Conservation (phyloP, 805 yeast genomes). For the Saturnispora diversa region DNA sequence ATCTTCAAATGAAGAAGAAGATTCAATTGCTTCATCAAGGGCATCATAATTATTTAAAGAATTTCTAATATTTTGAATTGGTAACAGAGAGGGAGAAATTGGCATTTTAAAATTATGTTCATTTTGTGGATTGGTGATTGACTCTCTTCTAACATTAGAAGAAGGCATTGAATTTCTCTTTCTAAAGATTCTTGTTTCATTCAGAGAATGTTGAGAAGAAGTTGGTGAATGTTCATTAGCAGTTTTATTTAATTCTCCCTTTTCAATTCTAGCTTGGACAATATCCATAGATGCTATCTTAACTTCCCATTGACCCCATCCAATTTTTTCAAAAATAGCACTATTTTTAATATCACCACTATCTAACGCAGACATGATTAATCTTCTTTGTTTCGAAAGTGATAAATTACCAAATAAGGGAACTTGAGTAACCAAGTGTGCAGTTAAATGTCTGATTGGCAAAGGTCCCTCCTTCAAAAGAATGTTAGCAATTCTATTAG, state of each 20-base stretch:
- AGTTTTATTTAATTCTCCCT: conserved; percentile 3
- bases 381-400: conserved; percentile 78
- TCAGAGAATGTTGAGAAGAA: background rate
- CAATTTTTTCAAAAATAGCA: conserved; percentile 81
- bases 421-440: conserved; percentile 65
- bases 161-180: conserved; percentile 1
- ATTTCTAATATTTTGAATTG: conserved; percentile 26
- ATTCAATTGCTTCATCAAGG: conserved; percentile 33
- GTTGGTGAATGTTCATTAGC: background rate
- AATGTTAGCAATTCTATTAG: conserved; percentile 63
- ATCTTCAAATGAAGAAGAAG: conserved; percentile 33
- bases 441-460: conserved; percentile 84
- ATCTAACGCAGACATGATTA: conserved; percentile 85
- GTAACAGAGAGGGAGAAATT: conserved; percentile 27
- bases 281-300: conserved; percentile 33
- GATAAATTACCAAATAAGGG: conserved; percentile 74
- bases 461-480: conserved; percentile 72
- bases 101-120: conserved; percentile 45
- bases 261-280: conserved; percentile 20
- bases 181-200: background rate
- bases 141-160: conserved; percentile 35
- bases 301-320: conserved; percentile 98
- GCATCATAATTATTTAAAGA: conserved; percentile 26
- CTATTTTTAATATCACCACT: conserved; percentile 52
- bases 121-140: conserved; percentile 39